These are phyloP conservation scores for Penicillium sp. DNA, from an alignment of 2,329 filamentous ascomycete species.

Conservation along the genomic window DNA sequence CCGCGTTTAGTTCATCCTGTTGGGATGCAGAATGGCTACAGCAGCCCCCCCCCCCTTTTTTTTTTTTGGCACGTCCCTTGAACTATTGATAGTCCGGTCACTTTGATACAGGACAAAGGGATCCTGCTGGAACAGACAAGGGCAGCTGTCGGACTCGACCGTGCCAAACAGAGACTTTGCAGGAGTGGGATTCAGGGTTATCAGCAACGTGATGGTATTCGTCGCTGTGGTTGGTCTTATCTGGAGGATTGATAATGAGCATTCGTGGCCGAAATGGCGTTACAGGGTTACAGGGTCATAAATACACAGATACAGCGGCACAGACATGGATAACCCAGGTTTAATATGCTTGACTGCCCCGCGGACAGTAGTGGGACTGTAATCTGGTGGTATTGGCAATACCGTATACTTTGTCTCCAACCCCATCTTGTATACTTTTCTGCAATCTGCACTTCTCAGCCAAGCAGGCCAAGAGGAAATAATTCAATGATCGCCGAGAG, in stretches of 20 bases:
- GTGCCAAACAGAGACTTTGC: neutral
- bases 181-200: neutral
- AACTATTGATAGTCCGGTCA: slow-evolving; percentile 3
- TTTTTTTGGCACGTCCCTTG: slow-evolving; percentile 4
- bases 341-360: neutral
- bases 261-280: slow-evolving; percentile 19
- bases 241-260: slow-evolving; percentile 32
- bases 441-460: slow-evolving; percentile 1
- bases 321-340: neutral
- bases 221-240: slow-evolving; percentile 42
- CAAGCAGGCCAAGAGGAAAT: slow-evolving; percentile 8
- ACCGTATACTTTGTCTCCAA: slow-evolving; percentile 1
- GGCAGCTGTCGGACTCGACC: neutral
- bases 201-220: slow-evolving; percentile 37
- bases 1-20: slow-evolving; percentile 29
- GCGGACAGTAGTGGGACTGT: neutral
- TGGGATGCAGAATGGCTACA: slow-evolving; percentile 13
- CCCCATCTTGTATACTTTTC: neutral
- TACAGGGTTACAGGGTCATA: neutral
- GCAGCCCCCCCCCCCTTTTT: slow-evolving; percentile 9
- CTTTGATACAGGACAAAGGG: neutral
- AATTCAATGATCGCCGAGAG: slow-evolving; percentile 11
- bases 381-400: neutral
- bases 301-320: slow-evolving; percentile 12
- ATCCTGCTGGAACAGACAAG: neutral